Evolutionary conservation across 345 rosid species (phyloP).

Genomic region (Populus deltoides): DNA sequence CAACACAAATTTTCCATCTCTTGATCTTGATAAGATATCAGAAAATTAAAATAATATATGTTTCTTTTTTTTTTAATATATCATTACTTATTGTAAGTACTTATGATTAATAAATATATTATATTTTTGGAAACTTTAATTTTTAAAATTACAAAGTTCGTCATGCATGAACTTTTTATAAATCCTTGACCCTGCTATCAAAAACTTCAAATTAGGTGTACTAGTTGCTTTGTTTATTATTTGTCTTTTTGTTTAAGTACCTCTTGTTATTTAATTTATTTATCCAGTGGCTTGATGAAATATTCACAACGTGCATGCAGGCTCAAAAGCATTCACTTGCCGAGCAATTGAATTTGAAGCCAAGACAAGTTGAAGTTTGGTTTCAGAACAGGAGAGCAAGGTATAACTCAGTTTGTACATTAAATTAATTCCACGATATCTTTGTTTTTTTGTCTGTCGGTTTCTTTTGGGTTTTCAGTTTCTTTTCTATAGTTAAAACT

Average conservation of each 20-base stretch:
- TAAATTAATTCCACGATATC: not conserved
- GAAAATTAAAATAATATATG: not conserved
- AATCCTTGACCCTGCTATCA: not conserved
- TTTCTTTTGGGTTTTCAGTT: not conserved
- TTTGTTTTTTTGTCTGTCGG: not conserved
- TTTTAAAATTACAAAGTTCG: not conserved
- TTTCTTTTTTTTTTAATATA: too few species aligned
- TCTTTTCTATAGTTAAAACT: not conserved
- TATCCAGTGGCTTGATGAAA: not conserved
- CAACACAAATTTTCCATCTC: not conserved
- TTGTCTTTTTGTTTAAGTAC: not conserved
- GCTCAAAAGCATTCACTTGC: constrained; percentile 46
- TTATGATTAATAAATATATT: too few species aligned
- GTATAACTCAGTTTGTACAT: constrained; percentile 14
- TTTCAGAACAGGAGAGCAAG: constrained; percentile 69
- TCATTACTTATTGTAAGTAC: not conserved
- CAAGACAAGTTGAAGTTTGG: constrained; percentile 69
- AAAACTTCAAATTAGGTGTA: not conserved
- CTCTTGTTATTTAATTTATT: not conserved
- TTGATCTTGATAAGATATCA: not conserved
- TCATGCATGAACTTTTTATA: not conserved
- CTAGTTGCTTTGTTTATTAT: not conserved
- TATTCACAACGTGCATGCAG: constrained; percentile 19
- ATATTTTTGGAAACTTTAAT: not conserved
- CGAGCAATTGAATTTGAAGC: constrained; percentile 35